phyloP scores from a whole-genome alignment of 805 yeast genomes.

The Saccharomyces paradoxus region DNA sequence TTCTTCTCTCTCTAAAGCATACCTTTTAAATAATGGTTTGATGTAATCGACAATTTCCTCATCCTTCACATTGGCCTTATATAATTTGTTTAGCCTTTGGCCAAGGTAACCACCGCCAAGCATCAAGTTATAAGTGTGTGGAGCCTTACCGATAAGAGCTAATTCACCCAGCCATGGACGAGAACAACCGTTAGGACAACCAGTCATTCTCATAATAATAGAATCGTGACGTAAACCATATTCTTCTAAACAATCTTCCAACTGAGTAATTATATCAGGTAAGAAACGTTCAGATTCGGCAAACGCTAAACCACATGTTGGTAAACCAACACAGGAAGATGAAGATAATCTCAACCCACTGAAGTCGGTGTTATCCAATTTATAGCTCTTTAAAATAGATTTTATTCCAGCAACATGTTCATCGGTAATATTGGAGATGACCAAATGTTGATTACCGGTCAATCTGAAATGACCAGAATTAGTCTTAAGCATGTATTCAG shows the following conservation, averaged over 20 bases:
- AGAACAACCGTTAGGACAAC: slow-evolving; percentile 98
- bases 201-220: slow-evolving; percentile 95
- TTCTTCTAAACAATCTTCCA: slow-evolving; percentile 84
- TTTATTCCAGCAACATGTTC: slow-evolving; percentile 57
- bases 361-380: slow-evolving; percentile 74
- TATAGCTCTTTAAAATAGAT: slow-evolving; percentile 57
- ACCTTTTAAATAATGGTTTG: slow-evolving; percentile 82
- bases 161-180: slow-evolving; percentile 97
- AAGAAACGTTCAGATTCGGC: slow-evolving; percentile 90
- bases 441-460: slow-evolving; percentile 91
- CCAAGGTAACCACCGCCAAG: slow-evolving; percentile 96
- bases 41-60: slow-evolving; percentile 72
- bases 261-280: slow-evolving; percentile 71
- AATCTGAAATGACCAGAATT: slow-evolving; percentile 81
- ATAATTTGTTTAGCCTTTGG: slow-evolving; percentile 83
- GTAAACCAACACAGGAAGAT: slow-evolving; percentile 96
- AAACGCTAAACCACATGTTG: slow-evolving; percentile 98
- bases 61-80: slow-evolving; percentile 80
- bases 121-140: slow-evolving; percentile 86
- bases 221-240: slow-evolving; percentile 90
- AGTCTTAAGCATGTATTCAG: slow-evolving; percentile 51
- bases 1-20: slow-evolving; percentile 86
- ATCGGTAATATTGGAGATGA: slow-evolving; percentile 66
- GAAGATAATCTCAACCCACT: slow-evolving; percentile 83
- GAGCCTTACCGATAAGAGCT: slow-evolving; percentile 92